A percentile compares a stretch with the other conserved stretches of the same genome.
Evolutionary conservation across 2,329 filamentous ascomycete species (phyloP).

Genomic region (Colletotrichum kahawae): DNA sequence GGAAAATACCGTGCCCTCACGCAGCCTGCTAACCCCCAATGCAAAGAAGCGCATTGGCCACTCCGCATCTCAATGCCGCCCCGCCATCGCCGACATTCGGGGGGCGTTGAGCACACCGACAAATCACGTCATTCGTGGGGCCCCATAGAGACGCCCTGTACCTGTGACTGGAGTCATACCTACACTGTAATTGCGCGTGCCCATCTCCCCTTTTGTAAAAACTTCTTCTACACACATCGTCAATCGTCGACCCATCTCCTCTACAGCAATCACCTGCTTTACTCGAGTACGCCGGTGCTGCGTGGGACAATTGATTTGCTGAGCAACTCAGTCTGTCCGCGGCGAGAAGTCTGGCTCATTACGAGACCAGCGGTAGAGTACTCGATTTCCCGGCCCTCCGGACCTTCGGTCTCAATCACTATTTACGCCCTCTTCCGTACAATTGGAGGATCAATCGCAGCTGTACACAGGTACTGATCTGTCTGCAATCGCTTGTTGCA

Average conservation of each 20-base stretch:
- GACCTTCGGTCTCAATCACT: background rate
- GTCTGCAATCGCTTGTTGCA: background rate
- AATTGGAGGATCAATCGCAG: background rate
- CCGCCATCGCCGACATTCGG: conserved; percentile 19
- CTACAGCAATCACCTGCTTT: conserved; percentile 4
- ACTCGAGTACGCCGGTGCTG: conserved; percentile 26
- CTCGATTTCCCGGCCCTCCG: background rate
- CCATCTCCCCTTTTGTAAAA: conserved; percentile 4
- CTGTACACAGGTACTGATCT: background rate
- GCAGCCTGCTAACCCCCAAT: background rate
- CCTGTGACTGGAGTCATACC: background rate
- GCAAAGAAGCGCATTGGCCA: background rate
- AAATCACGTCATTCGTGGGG: conserved; percentile 21
- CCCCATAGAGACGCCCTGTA: conserved; percentile 7
- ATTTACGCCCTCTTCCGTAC: background rate
- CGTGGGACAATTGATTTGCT: conserved; percentile 22
- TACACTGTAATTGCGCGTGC: conserved; percentile 8
- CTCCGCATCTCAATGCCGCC: background rate
- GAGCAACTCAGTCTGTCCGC: conserved; percentile 23
- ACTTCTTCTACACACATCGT: background rate
- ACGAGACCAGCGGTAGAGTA: conserved; percentile 25
- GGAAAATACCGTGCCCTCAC: background rate
- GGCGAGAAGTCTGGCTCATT: conserved; percentile 26
- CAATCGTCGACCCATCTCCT: background rate
- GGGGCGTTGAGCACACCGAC: background rate